Evolutionary conservation across 2,329 filamentous ascomycete species (phyloP).

Genomic region (Stachybotrys elegans): DNA sequence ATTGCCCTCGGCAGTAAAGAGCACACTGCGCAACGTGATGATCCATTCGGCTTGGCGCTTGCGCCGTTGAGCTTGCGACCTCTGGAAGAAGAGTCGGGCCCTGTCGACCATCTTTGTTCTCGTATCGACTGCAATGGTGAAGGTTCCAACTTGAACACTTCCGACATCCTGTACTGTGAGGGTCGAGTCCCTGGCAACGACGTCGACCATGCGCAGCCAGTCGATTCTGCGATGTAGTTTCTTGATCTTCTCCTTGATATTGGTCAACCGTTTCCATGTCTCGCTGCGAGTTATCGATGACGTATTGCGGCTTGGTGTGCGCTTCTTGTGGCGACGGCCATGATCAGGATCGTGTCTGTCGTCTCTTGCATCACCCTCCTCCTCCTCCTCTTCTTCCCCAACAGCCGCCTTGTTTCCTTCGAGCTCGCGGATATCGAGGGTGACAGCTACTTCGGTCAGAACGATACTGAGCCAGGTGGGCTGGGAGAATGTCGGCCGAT

Average conservation of each 20-base stretch:
- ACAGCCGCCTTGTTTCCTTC: constrained; percentile 39
- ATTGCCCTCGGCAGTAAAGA: constrained; percentile 80
- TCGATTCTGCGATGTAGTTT: constrained; percentile 78
- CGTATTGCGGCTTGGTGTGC: constrained; percentile 11
- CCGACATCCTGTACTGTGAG: constrained; percentile 77
- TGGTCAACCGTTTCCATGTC: constrained; percentile 76
- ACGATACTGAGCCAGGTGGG: constrained; percentile 95
- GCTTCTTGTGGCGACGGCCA: constrained; percentile 15
- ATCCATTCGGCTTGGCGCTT: constrained; percentile 87
- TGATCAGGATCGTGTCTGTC: no score
- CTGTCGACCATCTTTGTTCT: constrained; percentile 86
- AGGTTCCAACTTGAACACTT: constrained; percentile 74
- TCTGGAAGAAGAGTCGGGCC: constrained; percentile 80
- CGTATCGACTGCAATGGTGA: constrained; percentile 86
- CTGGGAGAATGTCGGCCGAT: constrained; percentile 93
- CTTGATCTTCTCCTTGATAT: constrained; percentile 81
- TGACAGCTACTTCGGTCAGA: constrained; percentile 78
- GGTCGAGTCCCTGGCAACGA: constrained; percentile 77
- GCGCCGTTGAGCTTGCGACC: constrained; percentile 53
- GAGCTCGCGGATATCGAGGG: constrained; percentile 68
- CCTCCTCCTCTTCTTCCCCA: constrained; percentile 16
- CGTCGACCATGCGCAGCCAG: constrained; percentile 84
- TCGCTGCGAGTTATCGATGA: constrained; percentile 49
- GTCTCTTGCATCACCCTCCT: no score
- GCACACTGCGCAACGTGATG: constrained; percentile 73